Evolutionary conservation across 495 filamentous ascomycete genomes (phyloP), one percentile per base, ranked within the genome.

Genomic region (Aspergillus sclerotioniger): DNA sequence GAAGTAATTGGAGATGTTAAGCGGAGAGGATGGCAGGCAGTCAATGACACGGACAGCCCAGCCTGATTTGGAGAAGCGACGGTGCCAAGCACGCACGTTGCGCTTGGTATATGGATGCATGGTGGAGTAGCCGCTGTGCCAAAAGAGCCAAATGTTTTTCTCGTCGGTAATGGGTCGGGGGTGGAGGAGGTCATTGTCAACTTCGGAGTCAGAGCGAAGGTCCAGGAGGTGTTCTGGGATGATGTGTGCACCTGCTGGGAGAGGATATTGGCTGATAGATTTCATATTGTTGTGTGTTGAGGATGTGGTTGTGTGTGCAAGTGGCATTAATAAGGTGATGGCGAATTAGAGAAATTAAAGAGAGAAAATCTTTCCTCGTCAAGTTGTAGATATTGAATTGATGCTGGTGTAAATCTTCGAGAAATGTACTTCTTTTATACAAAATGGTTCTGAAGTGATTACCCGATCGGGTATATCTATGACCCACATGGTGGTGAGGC

Each of bases 61-160:
- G 12, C 81, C 81, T 25, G 63, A 65, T 47, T 71, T 73, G n/a
- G 71, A 63, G 32, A 82, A 70, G 9, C 80, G 80, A 16, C 80
- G 74, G 67, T 83, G 73, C 77, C 80, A 83, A 32, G 78, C 75
- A n/a, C 78, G 76, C 21, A 85, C 73, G 56, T 78, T 84, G 41
- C 82, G 80, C 50, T 76, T 60, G n/a, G 76, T 68, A 68, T 83
- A 84, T 6, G 71, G 65, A 62, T 80, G 76, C 73, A 84, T 74
- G 48, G 58, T 60, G 8, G 39, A 37, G 64, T 73, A 78, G 32
- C 78, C 80, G 43, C 67, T 55, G 67, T 83, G 71, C 80, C 82
- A 83, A 71, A 82, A 84, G 68, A 82, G 79, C 74, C 76, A 83
- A n/a, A 82, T 64, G 53, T 83, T 83, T 58, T 82, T 83, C 51